Base-by-base conservation (phyloP, 306 rosid species). In the Aeschynomene evenia region DNA sequence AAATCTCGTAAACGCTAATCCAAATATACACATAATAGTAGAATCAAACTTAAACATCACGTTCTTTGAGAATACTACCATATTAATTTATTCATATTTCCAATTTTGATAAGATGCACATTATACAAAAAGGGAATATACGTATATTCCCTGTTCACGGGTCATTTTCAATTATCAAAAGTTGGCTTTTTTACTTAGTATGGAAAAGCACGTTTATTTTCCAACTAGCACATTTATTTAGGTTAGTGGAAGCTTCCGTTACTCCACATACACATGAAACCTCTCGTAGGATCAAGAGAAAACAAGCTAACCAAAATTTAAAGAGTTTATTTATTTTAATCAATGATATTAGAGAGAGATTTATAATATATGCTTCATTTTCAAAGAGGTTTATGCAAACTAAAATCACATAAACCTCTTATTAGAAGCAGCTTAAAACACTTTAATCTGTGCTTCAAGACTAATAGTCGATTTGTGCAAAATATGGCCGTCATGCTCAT, bases 401-500 rank as follows among this genome's bases (percentile, higher is more conserved):
- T 7, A 16, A 22, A 77, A 23, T 49, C 60, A 70, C 78, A 77
- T 18, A 2, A 86, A 83, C 83, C 92, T 74, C 96, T 43, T 12
- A 9, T 8, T 55, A 77, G 77, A 84, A 72, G 79, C 84, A 75
- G 87, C 91, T 73, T 31, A 61, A 80, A 73, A 75, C 83, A 77
- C 86, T n/a, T n/a, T 0, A 46, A 8, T n/a, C 0, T 9, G 8
- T 70, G 82, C 73, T 48, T 75, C 73, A 72, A 79, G 46, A 40
- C 64, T 64, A 8, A 20, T 0, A 49, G 3, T 92, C 62, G 28
- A 77, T 92, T 37, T 89, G 84, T 74, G 98, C 96, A 92, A 85
- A 87, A 63, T 60, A 87, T 92, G 98, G 95, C 96, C 98, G 96
- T 65, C 70, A 80, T 87, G 86, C 57, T 75, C 87, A n/a, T n/a